A percentile compares a stretch with the other conserved stretches of the same genome.
These are phyloP conservation scores for Daldinia vernicosa DNA, from an alignment of 495 filamentous ascomycete species.

Conservation along the genomic window DNA sequence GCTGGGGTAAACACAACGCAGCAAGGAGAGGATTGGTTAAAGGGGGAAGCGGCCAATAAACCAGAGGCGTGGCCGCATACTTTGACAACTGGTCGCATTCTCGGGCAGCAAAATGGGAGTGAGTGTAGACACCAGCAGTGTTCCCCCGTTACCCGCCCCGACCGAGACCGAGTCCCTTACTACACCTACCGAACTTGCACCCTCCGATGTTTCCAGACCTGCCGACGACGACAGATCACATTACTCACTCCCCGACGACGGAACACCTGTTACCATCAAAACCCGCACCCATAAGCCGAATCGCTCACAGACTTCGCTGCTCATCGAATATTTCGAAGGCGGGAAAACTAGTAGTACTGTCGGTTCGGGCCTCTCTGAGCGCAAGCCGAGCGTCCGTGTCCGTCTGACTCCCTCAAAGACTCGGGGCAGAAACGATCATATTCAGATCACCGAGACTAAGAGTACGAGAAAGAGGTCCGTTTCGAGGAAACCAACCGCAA, in stretches of 20 bases:
- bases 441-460: slow-evolving; percentile 82
- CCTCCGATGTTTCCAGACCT: slow-evolving; percentile 80
- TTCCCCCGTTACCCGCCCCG: slow-evolving; percentile 75
- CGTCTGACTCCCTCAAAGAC: slow-evolving; percentile 84
- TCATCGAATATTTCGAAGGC: slow-evolving; percentile 98
- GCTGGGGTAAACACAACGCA: slow-evolving; percentile 29
- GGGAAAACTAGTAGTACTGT: slow-evolving; percentile 69
- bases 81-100: slow-evolving; percentile 33
- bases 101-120: slow-evolving; percentile 69
- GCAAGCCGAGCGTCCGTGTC: slow-evolving; percentile 92
- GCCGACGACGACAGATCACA: slow-evolving; percentile 70
- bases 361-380: slow-evolving; percentile 44
- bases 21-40: slow-evolving; percentile 34
- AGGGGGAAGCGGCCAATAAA: slow-evolving; percentile 37
- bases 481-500: slow-evolving; percentile 68
- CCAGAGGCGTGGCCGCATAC: slow-evolving; percentile 34
- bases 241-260: slow-evolving; percentile 95
- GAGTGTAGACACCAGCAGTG: slow-evolving; percentile 73
- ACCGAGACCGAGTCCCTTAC: slow-evolving; percentile 77
- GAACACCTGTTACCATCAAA: slow-evolving; percentile 87
- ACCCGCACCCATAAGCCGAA: slow-evolving; percentile 71
- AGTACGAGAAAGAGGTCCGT: slow-evolving; percentile 61
- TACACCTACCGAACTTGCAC: slow-evolving; percentile 65
- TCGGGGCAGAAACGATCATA: slow-evolving; percentile 69
- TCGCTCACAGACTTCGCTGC: slow-evolving; percentile 86